Evolutionary conservation across 2,329 filamentous ascomycete species (phyloP), one percentile per base, ranked within the genome.

Genomic region (Dactylonectria macrodidyma): DNA sequence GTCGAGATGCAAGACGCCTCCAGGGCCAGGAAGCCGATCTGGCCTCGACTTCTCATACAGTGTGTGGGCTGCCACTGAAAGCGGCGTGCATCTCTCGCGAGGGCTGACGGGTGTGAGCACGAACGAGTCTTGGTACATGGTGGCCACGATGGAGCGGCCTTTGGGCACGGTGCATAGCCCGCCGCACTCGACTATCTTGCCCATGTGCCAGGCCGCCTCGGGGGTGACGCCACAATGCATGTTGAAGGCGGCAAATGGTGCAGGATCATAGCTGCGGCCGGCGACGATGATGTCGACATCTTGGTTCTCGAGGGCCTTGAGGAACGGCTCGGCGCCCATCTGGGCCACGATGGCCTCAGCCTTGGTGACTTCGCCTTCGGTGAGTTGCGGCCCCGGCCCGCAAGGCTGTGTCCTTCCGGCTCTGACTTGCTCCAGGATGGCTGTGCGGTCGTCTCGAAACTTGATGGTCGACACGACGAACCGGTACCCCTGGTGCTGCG

Each of bases 301-400:
- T 46, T 3, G 59, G 47, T 19, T 52, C 24, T 24, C 22, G 12
- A 61, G 41, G 36, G 59, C 59, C 11, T 61, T 47, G 14, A 61
- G 36, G 19, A 61, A 46, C 4, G 59, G 59, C 36, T 61, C 59
- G 16, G 59, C 44, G 9, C 59, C 59, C 59, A 61, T 61, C 24
- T 61, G 59, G 3, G 59, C 59, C 11, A 61, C 59, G 19, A 19
- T 19, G 19, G 19, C 19, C 19, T 19, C 19, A 19, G 19, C 19
- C 19, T 19, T 19, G 19, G 19, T 19, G 19, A 19, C 19, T 19
- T 19, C 19, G 19, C 1, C 19, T 19, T 19, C 19, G 19, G 19
- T 19, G 19, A 19, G 19, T 19, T 19, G 6, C 52, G 47, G 47
- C n/a, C 59, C 47, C 5, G 44, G 52, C 5, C 59, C 59, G 5